Percentiles rank a stretch among this genome's conserved stretches.
Conservation (phyloP, 192 early-diverging fungal genomes). For the Gamsiella multidivaricata region DNA sequence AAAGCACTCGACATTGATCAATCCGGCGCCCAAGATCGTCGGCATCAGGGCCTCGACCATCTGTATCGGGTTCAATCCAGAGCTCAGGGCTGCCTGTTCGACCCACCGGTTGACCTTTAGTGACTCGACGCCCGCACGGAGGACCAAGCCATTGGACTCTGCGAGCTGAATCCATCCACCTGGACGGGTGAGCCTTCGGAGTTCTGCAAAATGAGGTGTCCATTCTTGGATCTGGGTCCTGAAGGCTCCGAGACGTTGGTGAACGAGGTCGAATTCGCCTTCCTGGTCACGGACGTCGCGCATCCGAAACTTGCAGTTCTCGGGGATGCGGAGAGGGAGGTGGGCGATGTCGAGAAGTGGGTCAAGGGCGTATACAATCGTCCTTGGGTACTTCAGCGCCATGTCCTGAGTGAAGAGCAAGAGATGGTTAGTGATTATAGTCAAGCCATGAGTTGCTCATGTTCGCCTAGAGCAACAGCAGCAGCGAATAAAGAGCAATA, state of each 20-base stretch:
- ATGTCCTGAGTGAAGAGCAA: conserved; percentile 14
- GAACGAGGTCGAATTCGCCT: conserved; percentile 50
- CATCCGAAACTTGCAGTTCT: conserved; percentile 50
- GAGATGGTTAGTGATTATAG: background rate
- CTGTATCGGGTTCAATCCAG: conserved; percentile 44
- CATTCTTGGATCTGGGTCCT: conserved; percentile 45
- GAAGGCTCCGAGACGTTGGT: conserved; percentile 47
- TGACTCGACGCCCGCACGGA: conserved; percentile 36
- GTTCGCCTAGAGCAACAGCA: background rate
- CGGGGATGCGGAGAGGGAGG: conserved; percentile 32
- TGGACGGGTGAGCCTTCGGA: conserved; percentile 28
- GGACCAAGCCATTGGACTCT: conserved; percentile 38
- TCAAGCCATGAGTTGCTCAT: background rate
- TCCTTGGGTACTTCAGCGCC: conserved; percentile 36
- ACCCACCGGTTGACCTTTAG: conserved; percentile 48
- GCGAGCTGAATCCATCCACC: conserved; percentile 54
- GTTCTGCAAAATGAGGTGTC: conserved; percentile 52
- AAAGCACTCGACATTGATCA: conserved; percentile 52
- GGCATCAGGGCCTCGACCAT: conserved; percentile 51
- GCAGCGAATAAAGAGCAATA: background rate
- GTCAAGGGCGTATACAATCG: conserved; percentile 47
- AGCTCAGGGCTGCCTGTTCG: conserved; percentile 41
- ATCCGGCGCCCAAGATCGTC: conserved; percentile 43
- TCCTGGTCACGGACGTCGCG: conserved; percentile 46
- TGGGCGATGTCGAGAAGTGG: conserved; percentile 19